Evolutionary conservation across 2,329 filamentous ascomycete genomes (phyloP).

Genomic region (Penicillium freii): DNA sequence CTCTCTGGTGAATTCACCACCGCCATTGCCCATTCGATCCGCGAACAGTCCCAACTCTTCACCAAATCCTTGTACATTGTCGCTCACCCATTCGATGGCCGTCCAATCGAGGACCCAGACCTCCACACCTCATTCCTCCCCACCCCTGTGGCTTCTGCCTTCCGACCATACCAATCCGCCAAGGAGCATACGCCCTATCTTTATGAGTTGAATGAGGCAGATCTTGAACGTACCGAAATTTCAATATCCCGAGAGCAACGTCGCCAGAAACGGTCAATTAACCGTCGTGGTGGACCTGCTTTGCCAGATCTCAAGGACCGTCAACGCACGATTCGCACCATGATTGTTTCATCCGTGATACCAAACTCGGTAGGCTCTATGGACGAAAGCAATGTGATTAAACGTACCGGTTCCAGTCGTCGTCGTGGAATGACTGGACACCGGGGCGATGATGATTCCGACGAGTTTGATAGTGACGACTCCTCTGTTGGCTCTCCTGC

Average conservation of each 20-base stretch:
- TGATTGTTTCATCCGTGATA: slow-evolving; percentile 88
- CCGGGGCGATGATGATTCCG: slow-evolving; percentile 68
- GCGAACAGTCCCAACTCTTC: slow-evolving; percentile 92
- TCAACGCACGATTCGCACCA: slow-evolving; percentile 85
- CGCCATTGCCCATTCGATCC: slow-evolving; percentile 94
- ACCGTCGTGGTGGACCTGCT: slow-evolving; percentile 84
- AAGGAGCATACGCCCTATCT: slow-evolving; percentile 93
- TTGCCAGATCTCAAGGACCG: slow-evolving; percentile 95
- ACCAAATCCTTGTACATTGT: slow-evolving; percentile 90
- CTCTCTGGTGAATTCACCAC: slow-evolving; percentile 95
- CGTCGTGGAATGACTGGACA: slow-evolving; percentile 60
- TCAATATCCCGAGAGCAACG: slow-evolving; percentile 92
- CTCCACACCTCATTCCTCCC: slow-evolving; percentile 80
- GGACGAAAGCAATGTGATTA: slow-evolving; percentile 85
- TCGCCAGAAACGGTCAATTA: slow-evolving; percentile 91
- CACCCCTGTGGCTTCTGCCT: slow-evolving; percentile 76
- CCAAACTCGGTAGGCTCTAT: slow-evolving; percentile 77
- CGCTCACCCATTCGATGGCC: slow-evolving; percentile 90
- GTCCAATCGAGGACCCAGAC: slow-evolving; percentile 88
- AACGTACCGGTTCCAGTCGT: slow-evolving; percentile 65
- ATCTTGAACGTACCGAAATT: slow-evolving; percentile 85
- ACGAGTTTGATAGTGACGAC: slow-evolving; percentile 89
- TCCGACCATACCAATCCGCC: slow-evolving; percentile 85
- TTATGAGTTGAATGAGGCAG: slow-evolving; percentile 87
- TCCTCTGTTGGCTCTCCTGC: slow-evolving; percentile 84